A percentile compares a stretch with the other conserved stretches of the same genome.
Conservation (phyloP, 495 filamentous ascomycete species). For the Jackrogersella minutella region DNA sequence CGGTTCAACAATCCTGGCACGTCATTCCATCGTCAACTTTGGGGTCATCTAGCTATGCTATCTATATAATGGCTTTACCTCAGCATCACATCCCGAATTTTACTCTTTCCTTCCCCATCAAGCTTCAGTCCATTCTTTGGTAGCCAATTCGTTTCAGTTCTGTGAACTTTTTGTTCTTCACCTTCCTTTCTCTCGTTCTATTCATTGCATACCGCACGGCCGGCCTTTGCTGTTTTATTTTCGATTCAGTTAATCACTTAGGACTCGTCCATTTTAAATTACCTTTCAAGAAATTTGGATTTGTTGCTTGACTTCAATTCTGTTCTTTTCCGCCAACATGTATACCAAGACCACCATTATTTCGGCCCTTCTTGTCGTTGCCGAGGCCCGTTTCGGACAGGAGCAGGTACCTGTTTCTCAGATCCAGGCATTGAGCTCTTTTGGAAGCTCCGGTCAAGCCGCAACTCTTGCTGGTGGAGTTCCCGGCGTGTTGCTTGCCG, state of each 20-base stretch:
- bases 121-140: constrained; percentile 44
- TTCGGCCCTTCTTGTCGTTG: constrained; percentile 54
- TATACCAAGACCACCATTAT: constrained; percentile 53
- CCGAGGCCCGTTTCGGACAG: constrained; percentile 64
- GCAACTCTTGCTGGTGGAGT: constrained; percentile 62
- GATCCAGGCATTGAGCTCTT: constrained; percentile 55
- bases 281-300: constrained; percentile 31
- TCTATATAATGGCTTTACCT: constrained; percentile 31
- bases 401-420: constrained; percentile 56
- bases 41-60: background rate
- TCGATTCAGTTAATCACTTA: constrained; percentile 22
- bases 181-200: constrained; percentile 43
- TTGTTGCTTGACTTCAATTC: constrained; percentile 35
- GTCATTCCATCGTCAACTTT: constrained; percentile 7
- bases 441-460: constrained; percentile 61
- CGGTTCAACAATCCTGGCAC: constrained; percentile 4
- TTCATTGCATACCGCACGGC: constrained; percentile 53
- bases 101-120: constrained; percentile 27
- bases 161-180: constrained; percentile 53
- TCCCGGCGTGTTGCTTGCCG: constrained; percentile 63
- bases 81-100: constrained; percentile 28
- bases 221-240: constrained; percentile 44
- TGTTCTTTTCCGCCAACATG: constrained; percentile 50
- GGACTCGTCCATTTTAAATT: constrained; percentile 48
- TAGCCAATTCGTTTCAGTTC: constrained; percentile 53